Conservation (phyloP, 495 filamentous ascomycete genomes). For the Articulospora tetracladia region DNA sequence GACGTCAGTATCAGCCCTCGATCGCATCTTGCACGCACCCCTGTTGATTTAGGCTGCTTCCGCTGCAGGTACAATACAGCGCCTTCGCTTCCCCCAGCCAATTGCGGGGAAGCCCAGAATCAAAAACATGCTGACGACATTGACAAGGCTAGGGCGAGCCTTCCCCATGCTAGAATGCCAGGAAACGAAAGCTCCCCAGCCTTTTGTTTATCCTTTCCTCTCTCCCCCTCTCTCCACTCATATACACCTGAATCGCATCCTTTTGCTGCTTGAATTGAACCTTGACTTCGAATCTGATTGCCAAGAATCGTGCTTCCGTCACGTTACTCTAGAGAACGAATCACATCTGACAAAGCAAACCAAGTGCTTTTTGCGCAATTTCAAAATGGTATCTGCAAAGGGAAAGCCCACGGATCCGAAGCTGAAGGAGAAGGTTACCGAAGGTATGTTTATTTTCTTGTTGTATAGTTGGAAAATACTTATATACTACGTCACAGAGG, state of each 20-base stretch:
- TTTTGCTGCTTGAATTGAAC: too few species aligned
- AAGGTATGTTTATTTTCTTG: slow-evolving; percentile 24
- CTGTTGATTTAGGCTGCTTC: too few species aligned
- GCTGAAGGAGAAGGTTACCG: slow-evolving; percentile 46
- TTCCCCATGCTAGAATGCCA: background rate
- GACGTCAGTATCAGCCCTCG: too few species aligned
- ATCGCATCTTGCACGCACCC: too few species aligned
- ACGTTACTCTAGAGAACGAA: background rate
- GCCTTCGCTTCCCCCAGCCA: too few species aligned
- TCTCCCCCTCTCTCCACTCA: too few species aligned
- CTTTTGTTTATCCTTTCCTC: too few species aligned
- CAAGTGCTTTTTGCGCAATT: background rate
- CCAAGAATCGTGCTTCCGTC: background rate
- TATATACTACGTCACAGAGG: slow-evolving; percentile 30
- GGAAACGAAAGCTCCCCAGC: background rate
- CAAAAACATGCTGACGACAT: background rate
- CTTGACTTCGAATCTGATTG: too few species aligned
- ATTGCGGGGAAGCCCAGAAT: background rate
- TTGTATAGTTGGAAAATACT: too few species aligned
- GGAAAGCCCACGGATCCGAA: slow-evolving; percentile 51
- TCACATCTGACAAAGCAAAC: too few species aligned
- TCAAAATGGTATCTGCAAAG: slow-evolving; percentile 41
- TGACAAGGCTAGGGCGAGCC: background rate
- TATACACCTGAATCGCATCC: too few species aligned
- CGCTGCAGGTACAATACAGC: too few species aligned